These are phyloP conservation scores for Bipolaris victoriae DNA, from an alignment of 2,329 filamentous ascomycete species.

Conservation along the genomic window DNA sequence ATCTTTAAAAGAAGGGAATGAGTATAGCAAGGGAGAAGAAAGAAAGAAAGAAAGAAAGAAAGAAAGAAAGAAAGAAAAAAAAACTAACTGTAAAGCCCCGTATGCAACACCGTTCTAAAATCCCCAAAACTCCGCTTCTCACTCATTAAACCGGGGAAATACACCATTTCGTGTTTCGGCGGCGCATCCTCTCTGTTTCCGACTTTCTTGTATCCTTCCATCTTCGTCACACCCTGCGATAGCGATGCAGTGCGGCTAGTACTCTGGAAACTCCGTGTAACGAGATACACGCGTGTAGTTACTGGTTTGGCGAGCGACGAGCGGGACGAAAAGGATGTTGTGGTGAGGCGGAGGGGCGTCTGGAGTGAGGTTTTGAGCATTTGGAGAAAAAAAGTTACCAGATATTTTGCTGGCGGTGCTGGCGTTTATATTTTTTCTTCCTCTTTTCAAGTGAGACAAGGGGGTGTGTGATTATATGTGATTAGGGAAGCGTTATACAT, in stretches of 20 bases:
- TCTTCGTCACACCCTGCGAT: constrained; percentile 13
- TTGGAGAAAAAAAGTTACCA: constrained; percentile 3
- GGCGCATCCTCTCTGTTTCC: constrained; percentile 37
- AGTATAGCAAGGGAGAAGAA: background rate
- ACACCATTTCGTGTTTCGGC: constrained; percentile 60
- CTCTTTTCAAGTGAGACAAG: background rate
- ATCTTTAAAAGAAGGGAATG: background rate
- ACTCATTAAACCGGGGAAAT: constrained; percentile 63
- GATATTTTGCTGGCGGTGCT: too few species aligned
- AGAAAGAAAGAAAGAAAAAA: too few species aligned
- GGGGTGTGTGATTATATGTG: background rate
- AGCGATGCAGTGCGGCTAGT: background rate
- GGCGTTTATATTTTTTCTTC: background rate
- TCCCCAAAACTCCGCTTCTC: constrained; percentile 62
- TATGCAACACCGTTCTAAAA: constrained; percentile 67
- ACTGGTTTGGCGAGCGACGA: background rate
- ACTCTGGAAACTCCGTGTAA: background rate
- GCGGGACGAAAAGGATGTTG: constrained; percentile 4
- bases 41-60: too few species aligned
- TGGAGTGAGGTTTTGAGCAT: constrained; percentile 35
- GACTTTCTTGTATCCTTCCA: constrained; percentile 33
- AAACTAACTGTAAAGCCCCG: constrained; percentile 59
- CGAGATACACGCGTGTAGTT: background rate
- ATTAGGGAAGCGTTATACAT: background rate
- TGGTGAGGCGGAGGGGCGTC: constrained; percentile 9